Evolutionary conservation across 768 basidiomycete genomes (phyloP), one percentile per base, ranked within the genome.

Genomic region (Podaxis sp.): DNA sequence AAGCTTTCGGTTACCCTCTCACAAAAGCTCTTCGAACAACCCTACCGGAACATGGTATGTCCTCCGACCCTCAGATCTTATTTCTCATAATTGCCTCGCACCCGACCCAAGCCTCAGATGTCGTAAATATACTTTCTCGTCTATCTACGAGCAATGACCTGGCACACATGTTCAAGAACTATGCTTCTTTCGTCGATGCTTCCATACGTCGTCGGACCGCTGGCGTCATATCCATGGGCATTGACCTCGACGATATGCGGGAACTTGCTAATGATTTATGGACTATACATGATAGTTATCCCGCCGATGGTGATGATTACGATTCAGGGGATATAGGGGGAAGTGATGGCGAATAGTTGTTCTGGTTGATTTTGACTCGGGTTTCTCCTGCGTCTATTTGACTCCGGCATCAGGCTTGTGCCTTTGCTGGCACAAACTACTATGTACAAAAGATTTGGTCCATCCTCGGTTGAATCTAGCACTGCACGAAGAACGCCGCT

Each of bases 201-300:
- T 79, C 77, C 55, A 69, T 76, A 2, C 74, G 76, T 57, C 77
- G 75, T 50, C 78, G 73, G 16, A 67, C 73, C 42, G 69, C 69
- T 37, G 70, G 73, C 21, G 68, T 77, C 16, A 64, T 67, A 4
- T 61, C 67, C 28, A 69, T 75, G 57, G 79, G 77, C 16, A 71
- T 84, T 18, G 80, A 85, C 58, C 62, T 69, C 3, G 89, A 89
- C 62, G 87, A 87, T 3, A 64, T 87, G 56, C 77, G 67, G 57
- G 87, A 87, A 54, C 69, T 89, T 36, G 76, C 71, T 14, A 82
- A 83, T 63, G 79, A 80, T 42, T 66, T 89, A 50, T 88, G 88
- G 87, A 79, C 77, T 18, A 71, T 88, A 28, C 78, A 80, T 51
- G 86, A 87, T 61, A 74, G 71, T 63, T 71, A 74, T 27, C 71